These are phyloP conservation scores for Spinellus fusiger DNA, from an alignment of 192 early-diverging fungal species.

Conservation along the genomic window DNA sequence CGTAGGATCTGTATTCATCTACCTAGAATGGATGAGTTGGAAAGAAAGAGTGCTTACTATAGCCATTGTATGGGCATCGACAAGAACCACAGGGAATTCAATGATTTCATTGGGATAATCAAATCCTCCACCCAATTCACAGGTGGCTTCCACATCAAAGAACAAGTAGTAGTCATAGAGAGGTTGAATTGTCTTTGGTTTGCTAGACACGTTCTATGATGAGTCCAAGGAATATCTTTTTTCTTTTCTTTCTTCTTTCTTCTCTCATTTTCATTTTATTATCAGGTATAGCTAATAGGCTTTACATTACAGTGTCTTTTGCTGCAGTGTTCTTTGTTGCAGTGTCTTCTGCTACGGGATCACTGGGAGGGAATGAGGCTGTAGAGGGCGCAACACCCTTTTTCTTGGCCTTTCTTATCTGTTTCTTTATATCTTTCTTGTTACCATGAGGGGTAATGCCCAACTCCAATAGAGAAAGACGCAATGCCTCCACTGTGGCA, in stretches of 20 bases:
- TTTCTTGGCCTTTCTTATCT: no score
- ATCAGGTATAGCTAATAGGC: no score
- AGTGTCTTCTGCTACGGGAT: no score
- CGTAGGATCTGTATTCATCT: constrained; percentile 70
- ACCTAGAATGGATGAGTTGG: constrained; percentile 35
- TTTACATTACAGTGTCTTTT: no score
- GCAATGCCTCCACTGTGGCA: no score
- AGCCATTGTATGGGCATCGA: constrained; percentile 55
- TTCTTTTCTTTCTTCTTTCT: not conserved
- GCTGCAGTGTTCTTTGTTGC: no score
- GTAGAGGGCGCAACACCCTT: no score
- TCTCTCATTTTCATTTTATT: no score
- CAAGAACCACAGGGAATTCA: constrained; percentile 74
- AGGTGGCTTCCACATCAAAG: constrained; percentile 83
- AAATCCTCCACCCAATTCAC: constrained; percentile 47
- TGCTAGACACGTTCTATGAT: not conserved
- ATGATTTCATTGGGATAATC: constrained; percentile 78
- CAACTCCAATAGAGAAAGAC: no score
- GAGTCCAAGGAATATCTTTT: not conserved
- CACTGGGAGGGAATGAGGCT: no score
- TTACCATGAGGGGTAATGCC: no score
- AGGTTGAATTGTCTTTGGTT: not conserved
- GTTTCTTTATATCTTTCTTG: no score
- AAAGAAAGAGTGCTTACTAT: constrained; percentile 38
- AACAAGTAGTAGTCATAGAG: constrained; percentile 64